These are phyloP conservation scores for Xylariomycetidae sp. DNA, from an alignment of 2,329 filamentous ascomycete genomes.

Conservation along the genomic window DNA sequence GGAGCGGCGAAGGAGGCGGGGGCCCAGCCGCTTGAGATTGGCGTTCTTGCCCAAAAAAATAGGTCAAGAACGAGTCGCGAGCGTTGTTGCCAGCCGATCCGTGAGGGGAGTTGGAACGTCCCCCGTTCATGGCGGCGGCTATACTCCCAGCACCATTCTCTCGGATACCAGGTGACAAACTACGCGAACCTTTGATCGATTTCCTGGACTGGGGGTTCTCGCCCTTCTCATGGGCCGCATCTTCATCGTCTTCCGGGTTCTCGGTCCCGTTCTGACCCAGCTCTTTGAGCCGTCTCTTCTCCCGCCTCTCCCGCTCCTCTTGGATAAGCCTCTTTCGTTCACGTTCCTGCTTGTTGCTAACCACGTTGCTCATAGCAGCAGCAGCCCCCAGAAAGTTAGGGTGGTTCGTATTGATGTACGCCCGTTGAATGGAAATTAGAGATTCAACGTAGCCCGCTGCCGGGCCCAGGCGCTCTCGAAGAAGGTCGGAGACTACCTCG, in stretches of 20 bases:
- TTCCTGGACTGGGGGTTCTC: constrained; percentile 57
- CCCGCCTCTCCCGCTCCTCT: constrained; percentile 81
- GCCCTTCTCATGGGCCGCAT: constrained; percentile 45
- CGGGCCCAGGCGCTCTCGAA: constrained; percentile 86
- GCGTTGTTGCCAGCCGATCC: constrained; percentile 56
- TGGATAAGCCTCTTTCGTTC: constrained; percentile 75
- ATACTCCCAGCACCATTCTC: constrained; percentile 59
- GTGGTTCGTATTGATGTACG: constrained; percentile 99
- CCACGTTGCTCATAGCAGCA: constrained; percentile 95
- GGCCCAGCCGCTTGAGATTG: constrained; percentile 40
- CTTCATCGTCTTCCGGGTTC: constrained; percentile 61
- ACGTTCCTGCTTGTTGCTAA: constrained; percentile 88
- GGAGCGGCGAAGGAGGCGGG: constrained; percentile 33
- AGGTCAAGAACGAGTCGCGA: constrained; percentile 91
- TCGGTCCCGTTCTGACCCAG: constrained; percentile 72
- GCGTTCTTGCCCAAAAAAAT: constrained; percentile 97
- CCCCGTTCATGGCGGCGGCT: constrained; percentile 61
- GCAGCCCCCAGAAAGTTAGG: constrained; percentile 97
- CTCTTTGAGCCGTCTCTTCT: constrained; percentile 78
- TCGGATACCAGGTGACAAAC: constrained; percentile 74
- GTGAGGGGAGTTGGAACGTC: constrained; percentile 55
- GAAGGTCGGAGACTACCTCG: constrained; percentile 91
- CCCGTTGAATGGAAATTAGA: constrained; percentile 91
- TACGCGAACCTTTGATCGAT: constrained; percentile 57
- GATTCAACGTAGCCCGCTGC: constrained; percentile 90